Evolutionary conservation across 2,329 filamentous ascomycete genomes (phyloP).

Genomic region (Blastomyces percursus): DNA sequence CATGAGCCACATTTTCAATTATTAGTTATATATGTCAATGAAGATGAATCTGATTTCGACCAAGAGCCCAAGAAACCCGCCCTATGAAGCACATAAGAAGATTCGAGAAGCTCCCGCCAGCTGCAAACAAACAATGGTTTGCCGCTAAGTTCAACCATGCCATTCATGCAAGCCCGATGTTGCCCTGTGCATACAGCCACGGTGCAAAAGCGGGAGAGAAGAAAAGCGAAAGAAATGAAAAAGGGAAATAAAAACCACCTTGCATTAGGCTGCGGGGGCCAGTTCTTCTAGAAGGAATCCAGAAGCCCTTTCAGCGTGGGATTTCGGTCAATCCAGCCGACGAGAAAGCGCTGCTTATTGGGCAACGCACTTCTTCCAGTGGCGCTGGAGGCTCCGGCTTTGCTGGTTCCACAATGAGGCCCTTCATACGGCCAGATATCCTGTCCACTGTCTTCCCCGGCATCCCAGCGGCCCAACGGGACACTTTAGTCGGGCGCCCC

Average conservation of each 20-base stretch:
- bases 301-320: neutral
- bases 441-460: neutral
- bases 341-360: neutral
- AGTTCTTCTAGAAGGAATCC: slow-evolving; percentile 6
- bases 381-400: neutral
- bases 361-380: neutral
- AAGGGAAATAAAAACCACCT: neutral
- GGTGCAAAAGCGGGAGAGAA: neutral
- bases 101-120: neutral
- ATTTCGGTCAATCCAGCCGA: slow-evolving; percentile 3
- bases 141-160: neutral
- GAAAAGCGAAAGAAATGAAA: too few species aligned
- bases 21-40: neutral
- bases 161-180: slow-evolving; percentile 4
- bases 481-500: neutral
- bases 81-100: neutral
- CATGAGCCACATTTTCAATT: neutral
- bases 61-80: neutral
- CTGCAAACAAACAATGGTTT: neutral
- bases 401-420: neutral
- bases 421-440: neutral
- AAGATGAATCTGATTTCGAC: neutral
- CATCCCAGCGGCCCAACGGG: neutral
- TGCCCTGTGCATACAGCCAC: neutral
- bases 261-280: too few species aligned